A percentile compares a stretch with the other conserved stretches of the same genome.
Evolutionary conservation across 2,329 filamentous ascomycete species (phyloP).

Genomic region (Incumbomyces delicatus): DNA sequence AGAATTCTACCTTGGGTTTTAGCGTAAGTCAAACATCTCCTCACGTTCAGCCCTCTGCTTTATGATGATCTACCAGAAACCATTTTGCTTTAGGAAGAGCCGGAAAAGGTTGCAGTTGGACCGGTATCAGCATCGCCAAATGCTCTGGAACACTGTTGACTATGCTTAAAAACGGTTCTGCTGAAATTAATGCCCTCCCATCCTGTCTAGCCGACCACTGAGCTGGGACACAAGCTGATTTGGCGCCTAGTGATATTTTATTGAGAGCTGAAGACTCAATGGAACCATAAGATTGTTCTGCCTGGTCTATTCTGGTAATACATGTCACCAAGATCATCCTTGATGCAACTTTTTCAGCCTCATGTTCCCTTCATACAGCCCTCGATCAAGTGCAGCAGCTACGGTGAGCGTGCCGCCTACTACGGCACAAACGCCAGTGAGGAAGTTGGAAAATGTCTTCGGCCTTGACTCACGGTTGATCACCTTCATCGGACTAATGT

Average conservation of each 20-base stretch:
- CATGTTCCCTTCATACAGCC: constrained; percentile 76
- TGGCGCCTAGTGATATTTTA: not conserved
- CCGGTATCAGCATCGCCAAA: constrained; percentile 19
- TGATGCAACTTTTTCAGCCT: constrained; percentile 79
- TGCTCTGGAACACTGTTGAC: constrained; percentile 16
- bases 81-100: constrained; percentile 24
- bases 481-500: constrained; percentile 99
- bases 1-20: too few species aligned
- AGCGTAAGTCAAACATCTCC: not conserved
- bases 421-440: constrained; percentile 88
- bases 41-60: constrained; percentile 3
- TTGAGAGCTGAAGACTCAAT: too few species aligned
- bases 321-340: constrained; percentile 29
- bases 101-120: constrained; percentile 21
- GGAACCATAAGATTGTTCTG: not conserved
- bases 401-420: constrained; percentile 93
- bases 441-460: constrained; percentile 84
- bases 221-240: not conserved
- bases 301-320: not conserved
- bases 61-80: constrained; percentile 22
- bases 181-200: constrained; percentile 12
- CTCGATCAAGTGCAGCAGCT: constrained; percentile 83
- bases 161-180: constrained; percentile 23
- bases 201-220: too few species aligned
- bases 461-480: constrained; percentile 86